These are phyloP conservation scores for Coemansia sp. DNA, from an alignment of 192 early-diverging fungal genomes.

Conservation along the genomic window DNA sequence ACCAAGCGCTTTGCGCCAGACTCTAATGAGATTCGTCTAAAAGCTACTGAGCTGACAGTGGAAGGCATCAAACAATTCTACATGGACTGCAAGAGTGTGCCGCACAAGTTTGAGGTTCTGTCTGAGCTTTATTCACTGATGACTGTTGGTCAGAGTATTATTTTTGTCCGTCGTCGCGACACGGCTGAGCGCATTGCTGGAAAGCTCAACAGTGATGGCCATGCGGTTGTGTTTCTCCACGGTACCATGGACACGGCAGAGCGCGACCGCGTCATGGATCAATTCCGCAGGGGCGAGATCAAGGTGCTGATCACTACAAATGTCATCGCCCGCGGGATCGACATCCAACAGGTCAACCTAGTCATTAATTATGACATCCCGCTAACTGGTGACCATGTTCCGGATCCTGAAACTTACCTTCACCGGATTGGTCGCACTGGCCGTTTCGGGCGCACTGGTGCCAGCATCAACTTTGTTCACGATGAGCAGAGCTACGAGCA, in stretches of 20 bases:
- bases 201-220: slow-evolving; percentile 78
- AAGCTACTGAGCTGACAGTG: slow-evolving; percentile 87
- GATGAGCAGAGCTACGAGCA: slow-evolving; percentile 68
- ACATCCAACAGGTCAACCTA: slow-evolving; percentile 91
- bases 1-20: slow-evolving; percentile 78
- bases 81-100: slow-evolving; percentile 81
- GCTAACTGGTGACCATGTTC: slow-evolving; percentile 57
- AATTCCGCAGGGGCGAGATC: slow-evolving; percentile 82
- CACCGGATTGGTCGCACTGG: slow-evolving; percentile 98
- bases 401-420: slow-evolving; percentile 93
- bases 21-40: slow-evolving; percentile 84
- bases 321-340: slow-evolving; percentile 96
- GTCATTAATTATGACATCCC: slow-evolving; percentile 98
- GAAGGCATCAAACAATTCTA: slow-evolving; percentile 96
- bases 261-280: slow-evolving; percentile 90
- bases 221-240: slow-evolving; percentile 80
- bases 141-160: slow-evolving; percentile 94
- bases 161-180: slow-evolving; percentile 83
- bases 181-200: slow-evolving; percentile 79
- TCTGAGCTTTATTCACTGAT: slow-evolving; percentile 74
- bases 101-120: slow-evolving; percentile 80
- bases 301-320: slow-evolving; percentile 98
- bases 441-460: slow-evolving; percentile 92
- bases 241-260: slow-evolving; percentile 73
- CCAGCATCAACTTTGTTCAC: slow-evolving; percentile 94